phyloP scores from a whole-genome alignment of 805 yeast genomes.

The Suhomyces canberraensis region DNA sequence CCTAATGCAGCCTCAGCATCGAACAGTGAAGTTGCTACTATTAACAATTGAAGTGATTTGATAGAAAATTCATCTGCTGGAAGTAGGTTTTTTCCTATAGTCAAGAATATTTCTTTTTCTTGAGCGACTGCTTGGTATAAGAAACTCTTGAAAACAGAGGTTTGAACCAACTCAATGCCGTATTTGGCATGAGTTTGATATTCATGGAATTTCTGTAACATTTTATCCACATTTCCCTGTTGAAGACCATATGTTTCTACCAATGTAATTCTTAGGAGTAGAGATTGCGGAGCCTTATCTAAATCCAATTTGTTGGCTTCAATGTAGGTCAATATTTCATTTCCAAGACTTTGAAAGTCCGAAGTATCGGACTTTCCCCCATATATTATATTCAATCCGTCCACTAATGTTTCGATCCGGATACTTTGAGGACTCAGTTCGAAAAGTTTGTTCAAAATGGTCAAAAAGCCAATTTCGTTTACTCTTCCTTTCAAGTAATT shows the following conservation, averaged over 20 bases:
- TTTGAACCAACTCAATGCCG: slow-evolving; percentile 41
- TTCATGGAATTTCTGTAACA: slow-evolving; percentile 37
- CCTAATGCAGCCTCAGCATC: slow-evolving; percentile 38
- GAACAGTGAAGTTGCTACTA: slow-evolving; percentile 40
- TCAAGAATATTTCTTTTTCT: slow-evolving; percentile 24
- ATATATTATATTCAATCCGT: neutral
- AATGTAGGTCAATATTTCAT: slow-evolving; percentile 16
- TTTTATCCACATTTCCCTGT: slow-evolving; percentile 22
- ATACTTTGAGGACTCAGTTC: neutral
- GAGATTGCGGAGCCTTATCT: slow-evolving; percentile 24
- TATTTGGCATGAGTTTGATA: slow-evolving; percentile 37
- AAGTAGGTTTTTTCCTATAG: slow-evolving; percentile 39
- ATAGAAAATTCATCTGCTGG: slow-evolving; percentile 24
- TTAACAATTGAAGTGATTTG: slow-evolving; percentile 36
- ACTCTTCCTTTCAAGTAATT: neutral
- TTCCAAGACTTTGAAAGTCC: neutral
- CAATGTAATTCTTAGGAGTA: slow-evolving; percentile 29
- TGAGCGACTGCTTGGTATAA: slow-evolving; percentile 38
- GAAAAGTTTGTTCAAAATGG: slow-evolving; percentile 5
- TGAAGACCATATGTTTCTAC: slow-evolving; percentile 34
- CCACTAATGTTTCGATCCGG: neutral
- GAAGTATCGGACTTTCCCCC: neutral
- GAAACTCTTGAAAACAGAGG: slow-evolving; percentile 37
- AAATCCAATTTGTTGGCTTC: slow-evolving; percentile 21
- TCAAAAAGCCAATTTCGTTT: neutral